Base-by-base conservation (phyloP, 345 rosid genomes). In the Draba incana region DNA sequence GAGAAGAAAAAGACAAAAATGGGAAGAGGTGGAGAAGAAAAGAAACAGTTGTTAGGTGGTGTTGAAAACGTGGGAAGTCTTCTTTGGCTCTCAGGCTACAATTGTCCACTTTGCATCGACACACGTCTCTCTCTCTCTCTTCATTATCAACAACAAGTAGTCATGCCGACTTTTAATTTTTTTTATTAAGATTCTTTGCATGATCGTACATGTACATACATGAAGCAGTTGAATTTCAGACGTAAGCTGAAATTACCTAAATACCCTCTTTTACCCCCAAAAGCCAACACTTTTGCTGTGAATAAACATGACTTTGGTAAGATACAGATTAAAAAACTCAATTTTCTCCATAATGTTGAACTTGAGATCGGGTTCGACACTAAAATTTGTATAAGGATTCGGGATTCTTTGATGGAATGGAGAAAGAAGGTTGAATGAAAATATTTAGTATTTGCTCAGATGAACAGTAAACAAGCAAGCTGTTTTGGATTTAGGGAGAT, bases 41-140 rank as follows among this genome's bases (percentile, higher is more conserved):
- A 71, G 69, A 57, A 66, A 73, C 66, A 72, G 77, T 72, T 65
- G 77, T 64, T 64, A 39, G 65, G 59, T 56, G 33, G 76, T 64
- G 76, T 64, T 72, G 70, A 72, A 64, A 72, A 72, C 76, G 76
- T 72, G 76, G 35, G 7, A 31, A 64, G 65, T 56, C 70, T 56
- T 72, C 28, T 71, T 24, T 56, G 64, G 31, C 55, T 42, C 6
- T 28, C 6, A 65, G 61, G 60, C 10, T 49, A 65, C 77, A 65
- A 33, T 66, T 65, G 77, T 73, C 66, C 23, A 65, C 53, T 58
- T 57, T 8, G 9, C 23, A 10, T 30, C 46, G 62, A 73, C 77
- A 72, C 51, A 64, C 68, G 75, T 70, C 55, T 59, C 45, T 57
- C 13, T 57, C 56, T 35, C 15, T 66, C 41, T 57, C 25, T 28